Evolutionary conservation across 257 asterid species (phyloP).

Genomic region (Lithospermum erythrorhizon): DNA sequence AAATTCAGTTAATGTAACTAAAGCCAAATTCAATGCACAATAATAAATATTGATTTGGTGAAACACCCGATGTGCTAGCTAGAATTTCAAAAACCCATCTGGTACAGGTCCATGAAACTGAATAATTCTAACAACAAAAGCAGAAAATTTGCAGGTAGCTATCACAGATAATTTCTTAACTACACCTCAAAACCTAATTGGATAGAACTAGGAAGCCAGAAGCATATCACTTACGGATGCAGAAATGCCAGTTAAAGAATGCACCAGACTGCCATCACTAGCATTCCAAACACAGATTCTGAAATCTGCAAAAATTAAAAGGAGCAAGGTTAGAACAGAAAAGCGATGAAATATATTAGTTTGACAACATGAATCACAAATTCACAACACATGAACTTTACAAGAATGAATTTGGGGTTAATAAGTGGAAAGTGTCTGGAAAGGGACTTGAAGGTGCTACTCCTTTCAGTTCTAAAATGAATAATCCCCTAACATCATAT

Average conservation of each 20-base stretch:
- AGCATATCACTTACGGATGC: constrained; percentile 56
- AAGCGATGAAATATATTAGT: not conserved
- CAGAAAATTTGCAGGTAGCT: not conserved
- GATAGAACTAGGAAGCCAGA: not conserved
- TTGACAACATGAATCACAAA: not conserved
- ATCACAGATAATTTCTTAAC: not conserved
- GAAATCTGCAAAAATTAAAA: constrained; percentile 54
- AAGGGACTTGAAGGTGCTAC: not conserved
- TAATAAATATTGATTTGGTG: not conserved
- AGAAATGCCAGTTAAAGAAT: constrained; percentile 79
- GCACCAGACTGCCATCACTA: constrained; percentile 91
- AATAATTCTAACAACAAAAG: not conserved
- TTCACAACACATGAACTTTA: not conserved
- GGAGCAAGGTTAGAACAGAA: not conserved
- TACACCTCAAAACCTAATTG: not conserved
- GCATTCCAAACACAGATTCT: constrained; percentile 98
- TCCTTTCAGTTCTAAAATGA: not conserved
- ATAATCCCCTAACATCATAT: not conserved
- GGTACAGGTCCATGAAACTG: not conserved
- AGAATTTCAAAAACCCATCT: not conserved
- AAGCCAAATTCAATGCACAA: too few species aligned
- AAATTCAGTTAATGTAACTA: not conserved
- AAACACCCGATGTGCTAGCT: not conserved
- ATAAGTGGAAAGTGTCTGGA: not conserved
- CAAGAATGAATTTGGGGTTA: not conserved